These are phyloP conservation scores for Botrytis porri DNA, from an alignment of 2,329 filamentous ascomycete genomes.

Conservation along the genomic window DNA sequence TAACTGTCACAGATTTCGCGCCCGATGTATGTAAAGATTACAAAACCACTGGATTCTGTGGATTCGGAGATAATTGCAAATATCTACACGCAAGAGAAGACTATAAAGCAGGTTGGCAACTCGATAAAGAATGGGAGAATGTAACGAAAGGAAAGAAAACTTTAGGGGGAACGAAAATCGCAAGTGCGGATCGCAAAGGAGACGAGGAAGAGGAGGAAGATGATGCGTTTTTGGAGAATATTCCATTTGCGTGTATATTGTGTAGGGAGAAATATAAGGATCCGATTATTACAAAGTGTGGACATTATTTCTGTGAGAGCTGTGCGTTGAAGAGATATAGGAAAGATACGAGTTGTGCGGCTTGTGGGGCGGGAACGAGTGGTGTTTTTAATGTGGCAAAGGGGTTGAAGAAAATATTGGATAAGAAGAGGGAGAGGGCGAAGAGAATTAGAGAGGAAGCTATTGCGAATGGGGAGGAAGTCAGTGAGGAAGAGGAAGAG, in stretches of 20 bases:
- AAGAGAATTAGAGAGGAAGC: slow-evolving; percentile 51
- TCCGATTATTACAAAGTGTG: slow-evolving; percentile 84
- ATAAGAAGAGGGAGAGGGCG: slow-evolving; percentile 58
- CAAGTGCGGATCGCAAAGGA: slow-evolving; percentile 35
- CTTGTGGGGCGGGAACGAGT: slow-evolving; percentile 78
- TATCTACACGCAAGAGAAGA: slow-evolving; percentile 74
- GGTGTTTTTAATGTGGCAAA: slow-evolving; percentile 90
- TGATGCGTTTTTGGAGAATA: slow-evolving; percentile 36
- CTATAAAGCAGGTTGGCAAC: slow-evolving; percentile 90
- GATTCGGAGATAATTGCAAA: slow-evolving; percentile 61
- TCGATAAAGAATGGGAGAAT: slow-evolving; percentile 91
- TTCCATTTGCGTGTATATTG: slow-evolving; percentile 40
- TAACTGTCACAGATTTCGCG: slow-evolving; percentile 86
- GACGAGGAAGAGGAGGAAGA: slow-evolving; percentile 44
- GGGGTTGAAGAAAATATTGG: slow-evolving; percentile 74
- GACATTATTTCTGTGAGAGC: slow-evolving; percentile 92
- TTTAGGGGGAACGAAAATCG: slow-evolving; percentile 51
- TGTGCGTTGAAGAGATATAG: slow-evolving; percentile 86
- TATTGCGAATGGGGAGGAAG: slow-evolving; percentile 51
- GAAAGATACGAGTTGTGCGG: slow-evolving; percentile 82
- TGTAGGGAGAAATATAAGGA: slow-evolving; percentile 44
- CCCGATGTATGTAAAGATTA: slow-evolving; percentile 96
- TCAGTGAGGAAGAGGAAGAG: slow-evolving; percentile 46
- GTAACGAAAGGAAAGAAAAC: slow-evolving; percentile 69
- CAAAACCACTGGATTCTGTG: slow-evolving; percentile 66